Evolutionary conservation across 306 rosid species (phyloP).

Genomic region (Ceratonia siliqua): DNA sequence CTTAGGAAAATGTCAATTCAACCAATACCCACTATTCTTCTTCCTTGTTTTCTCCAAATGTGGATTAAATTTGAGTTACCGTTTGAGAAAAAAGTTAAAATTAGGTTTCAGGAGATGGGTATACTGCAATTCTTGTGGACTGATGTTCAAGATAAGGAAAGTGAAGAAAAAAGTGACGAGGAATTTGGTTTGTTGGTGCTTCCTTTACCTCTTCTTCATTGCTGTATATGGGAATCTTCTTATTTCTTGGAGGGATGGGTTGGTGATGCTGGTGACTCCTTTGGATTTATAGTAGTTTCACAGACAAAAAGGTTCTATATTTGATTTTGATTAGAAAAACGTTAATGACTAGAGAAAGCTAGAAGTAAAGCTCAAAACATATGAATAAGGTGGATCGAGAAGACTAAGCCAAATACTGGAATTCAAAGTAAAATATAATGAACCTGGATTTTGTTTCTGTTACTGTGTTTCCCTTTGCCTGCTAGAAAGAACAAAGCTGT

Average conservation of each 20-base stretch:
- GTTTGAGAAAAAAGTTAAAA: slow-evolving; percentile 12
- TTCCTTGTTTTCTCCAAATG: slow-evolving; percentile 9
- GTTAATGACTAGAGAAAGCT: not conserved
- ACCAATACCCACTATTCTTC: slow-evolving; percentile 37
- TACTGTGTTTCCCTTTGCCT: not conserved
- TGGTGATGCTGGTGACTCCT: not conserved
- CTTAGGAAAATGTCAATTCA: slow-evolving; percentile 32
- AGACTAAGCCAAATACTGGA: not conserved
- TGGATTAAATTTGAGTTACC: not conserved
- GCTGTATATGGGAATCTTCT: not conserved
- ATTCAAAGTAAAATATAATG: not conserved
- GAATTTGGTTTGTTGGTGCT: not conserved
- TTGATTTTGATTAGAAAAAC: slow-evolving; percentile 25
- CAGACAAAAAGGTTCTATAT: slow-evolving; percentile 10
- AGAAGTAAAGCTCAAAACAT: not conserved
- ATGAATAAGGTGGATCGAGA: not conserved
- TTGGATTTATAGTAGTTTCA: slow-evolving; percentile 24
- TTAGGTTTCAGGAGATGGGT: slow-evolving; percentile 40
- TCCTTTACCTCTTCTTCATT: not conserved
- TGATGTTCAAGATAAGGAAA: slow-evolving; percentile 39
- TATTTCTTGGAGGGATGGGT: not conserved
- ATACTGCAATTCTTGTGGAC: slow-evolving; percentile 1
- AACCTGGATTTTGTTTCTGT: not conserved
- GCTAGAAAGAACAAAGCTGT: not conserved
- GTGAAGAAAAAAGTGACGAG: not conserved